Base-by-base conservation (phyloP, 2,329 filamentous ascomycete genomes). In the Exserohilum rostratum region DNA sequence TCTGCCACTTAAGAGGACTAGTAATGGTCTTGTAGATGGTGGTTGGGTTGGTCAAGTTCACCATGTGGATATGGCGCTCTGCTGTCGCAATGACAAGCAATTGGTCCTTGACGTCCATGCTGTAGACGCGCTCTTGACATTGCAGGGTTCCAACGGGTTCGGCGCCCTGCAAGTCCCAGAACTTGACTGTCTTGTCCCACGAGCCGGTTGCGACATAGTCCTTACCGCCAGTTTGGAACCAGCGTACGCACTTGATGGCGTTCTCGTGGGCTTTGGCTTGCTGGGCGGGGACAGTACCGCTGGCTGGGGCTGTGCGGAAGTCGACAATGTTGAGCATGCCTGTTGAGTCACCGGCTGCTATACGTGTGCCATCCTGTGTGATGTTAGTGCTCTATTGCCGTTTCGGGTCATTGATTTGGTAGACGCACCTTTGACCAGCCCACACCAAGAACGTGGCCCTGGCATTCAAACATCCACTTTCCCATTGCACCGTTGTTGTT, bases 1-100 rank as follows among this genome's bases (percentile, higher is more conserved):
- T 99, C 82, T 99, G 95, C 91, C 93, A 99, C 80, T 99, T 99
- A 39, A 99, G 84, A 3, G 95, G 95, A 71, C 91, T 96, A 78
- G 96, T 91, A 46, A 97, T 84, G 9, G 91, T 93, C 84, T 99
- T 99, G 85, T 96, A 97, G 77, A 97, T 91, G 68, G 91, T 91
- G 48, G 85, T 86, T 3, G 95, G 95, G 57, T 96, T 88, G 72
- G 89, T 88, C 50, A 99, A 85, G 77, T 96, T 92, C 78, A 99
- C 83, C 59, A 99, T 89, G 75, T 98, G 93, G 82, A 99, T 96
- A 77, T 96, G 96, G 57, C 95, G 87, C 72, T 99, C 95, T 11
- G 95, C 95, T 0, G 93, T 98, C 58, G 90, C 95, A 53, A 97
- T 82, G 17, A 99, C 95, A 37, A 97, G 85, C 46, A 99, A 83